These are phyloP conservation scores for Salisapilia sapeloensis DNA, from an alignment of 352 stramenopile species.

Conservation along the genomic window DNA sequence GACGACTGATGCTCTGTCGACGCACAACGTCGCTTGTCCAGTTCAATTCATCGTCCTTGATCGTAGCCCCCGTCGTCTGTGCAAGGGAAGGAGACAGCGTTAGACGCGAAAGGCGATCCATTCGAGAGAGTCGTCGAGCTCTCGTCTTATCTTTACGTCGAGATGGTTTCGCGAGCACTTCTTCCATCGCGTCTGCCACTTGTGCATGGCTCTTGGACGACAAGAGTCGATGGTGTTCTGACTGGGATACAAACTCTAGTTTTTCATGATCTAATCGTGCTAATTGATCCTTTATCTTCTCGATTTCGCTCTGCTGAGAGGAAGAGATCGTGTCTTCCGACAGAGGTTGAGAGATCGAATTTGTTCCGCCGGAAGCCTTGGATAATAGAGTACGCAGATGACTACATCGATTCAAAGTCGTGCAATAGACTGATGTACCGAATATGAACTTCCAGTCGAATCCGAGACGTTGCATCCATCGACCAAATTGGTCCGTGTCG, in stretches of 20 bases:
- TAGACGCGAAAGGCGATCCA: constrained; percentile 32
- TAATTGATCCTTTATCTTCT: constrained; percentile 33
- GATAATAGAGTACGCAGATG: too few relatives aligned
- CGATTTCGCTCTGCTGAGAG: too few relatives aligned
- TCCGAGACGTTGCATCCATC: too few relatives aligned
- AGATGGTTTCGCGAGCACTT: constrained; percentile 41
- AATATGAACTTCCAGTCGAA: too few relatives aligned
- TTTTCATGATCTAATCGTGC: constrained; percentile 23
- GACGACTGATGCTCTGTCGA: constrained; percentile 2
- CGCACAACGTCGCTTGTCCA: too few relatives aligned
- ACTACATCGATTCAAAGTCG: too few relatives aligned
- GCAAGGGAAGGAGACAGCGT: constrained; percentile 13
- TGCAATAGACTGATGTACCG: too few relatives aligned
- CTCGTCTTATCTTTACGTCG: constrained; percentile 36
- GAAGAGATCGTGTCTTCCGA: too few relatives aligned
- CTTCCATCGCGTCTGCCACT: constrained; percentile 65
- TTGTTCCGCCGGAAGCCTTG: too few relatives aligned
- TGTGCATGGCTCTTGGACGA: constrained; percentile 39
- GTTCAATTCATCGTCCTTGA: constrained; percentile 21
- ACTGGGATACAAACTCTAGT: constrained; percentile 44
- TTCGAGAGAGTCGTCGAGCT: constrained; percentile 33
- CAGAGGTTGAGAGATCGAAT: too few relatives aligned
- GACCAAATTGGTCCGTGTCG: too few relatives aligned
- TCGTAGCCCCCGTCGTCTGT: constrained; percentile 9
- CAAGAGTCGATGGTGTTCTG: constrained; percentile 36